Base-by-base conservation (phyloP, 805 yeast species). In the Wickerhamiella sergipiensis region DNA sequence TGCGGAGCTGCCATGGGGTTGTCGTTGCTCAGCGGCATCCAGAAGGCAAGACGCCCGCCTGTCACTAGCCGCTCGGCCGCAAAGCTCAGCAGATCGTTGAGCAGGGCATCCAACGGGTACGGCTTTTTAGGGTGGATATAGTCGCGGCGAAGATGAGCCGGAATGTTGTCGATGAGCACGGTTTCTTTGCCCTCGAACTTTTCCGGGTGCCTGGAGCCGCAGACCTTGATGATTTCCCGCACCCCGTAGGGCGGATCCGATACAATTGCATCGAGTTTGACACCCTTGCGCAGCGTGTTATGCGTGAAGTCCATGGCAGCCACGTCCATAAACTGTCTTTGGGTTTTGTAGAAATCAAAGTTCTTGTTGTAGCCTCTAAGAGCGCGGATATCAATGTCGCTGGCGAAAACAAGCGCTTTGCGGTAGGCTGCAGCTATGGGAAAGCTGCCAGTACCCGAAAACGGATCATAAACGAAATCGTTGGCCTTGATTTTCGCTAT, bases 181-280 rank as follows among this genome's bases (percentile, higher is more conserved):
- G 54, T 47, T 61, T 86, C 95, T 58, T 85, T 78, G 0, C 90
- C 95, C 9, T 69, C 76, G 43, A 83, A 83, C 59, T 76, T 78
- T 50, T 74, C 80, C 1, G 81, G 81, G 48, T 52, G 76, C 55
- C 76, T 79, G 4, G 94, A 84, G 4, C 98, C 98, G 50, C 95
- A 78, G 0, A 88, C 95, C 64, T 87, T 88, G 50, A 92, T 76
- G 3, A 97, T 95, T 65, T 92, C 98, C 58, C 98, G 74, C 2
- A 92, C 94, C 12, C 98, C 98, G 65, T 92, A 92, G 0, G 98
- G 98, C 1, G 98, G 98, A 67, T 92, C 98, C 63, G 97, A 88
- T 1, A 90, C 77, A 5, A 92, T 90, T 1, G 85, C 74, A 63
- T 92, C 96, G 13, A 92, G 73, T 24, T 57, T 62, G 22, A 92